Base-by-base conservation (phyloP, 331 rosid species). In the Quercus lobata region DNA sequence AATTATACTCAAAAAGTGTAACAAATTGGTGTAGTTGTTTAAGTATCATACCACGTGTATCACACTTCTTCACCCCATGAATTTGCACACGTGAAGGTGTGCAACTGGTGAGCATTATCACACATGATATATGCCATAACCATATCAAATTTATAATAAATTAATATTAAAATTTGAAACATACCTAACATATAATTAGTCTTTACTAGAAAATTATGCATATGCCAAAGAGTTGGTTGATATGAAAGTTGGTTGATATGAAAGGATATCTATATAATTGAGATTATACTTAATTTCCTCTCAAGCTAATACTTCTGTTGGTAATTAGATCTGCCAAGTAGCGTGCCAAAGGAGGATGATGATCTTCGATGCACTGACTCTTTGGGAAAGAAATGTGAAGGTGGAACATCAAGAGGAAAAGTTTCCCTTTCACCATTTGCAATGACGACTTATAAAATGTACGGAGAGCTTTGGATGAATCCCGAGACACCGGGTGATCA, bases 381-480 rank as follows among this genome's bases (percentile, higher is more conserved):
- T 35, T 1, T 70, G 58, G 70, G 57, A 55, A 55, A 34, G 81
- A 72, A 52, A 6, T 22, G 25, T 53, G 35, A 32, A 53, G 73
- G 81, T 63, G n/a, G 24, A 32, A n/a, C 0, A 27, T 53, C 16
- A 41, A 10, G n/a, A 66, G 52, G 62, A 37, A 73, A 49, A 34
- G 55, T 61, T 22, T 21, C 68, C 10, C 60, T 81, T 57, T 54
- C 72, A 18, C 80, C 84, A 24, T 81, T 75, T 57, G 80, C 76
- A 7, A 76, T 52, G 37, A 76, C 66, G 5, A 69, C 76, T 1
- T 75, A 75, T 49, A 75, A 81, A 54, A 69, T 69, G 84, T 58
- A 35, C 7, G 80, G 80, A 8, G 80, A 81, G 1, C 53, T 81
- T 44, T 81, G 84, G 84, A 41, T 72, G 46, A 81, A 75, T 35